A percentile compares a stretch with the other conserved stretches of the same genome.
These are phyloP conservation scores for Sclerotinia borealis DNA, from an alignment of 2,329 filamentous ascomycete genomes.

Conservation along the genomic window DNA sequence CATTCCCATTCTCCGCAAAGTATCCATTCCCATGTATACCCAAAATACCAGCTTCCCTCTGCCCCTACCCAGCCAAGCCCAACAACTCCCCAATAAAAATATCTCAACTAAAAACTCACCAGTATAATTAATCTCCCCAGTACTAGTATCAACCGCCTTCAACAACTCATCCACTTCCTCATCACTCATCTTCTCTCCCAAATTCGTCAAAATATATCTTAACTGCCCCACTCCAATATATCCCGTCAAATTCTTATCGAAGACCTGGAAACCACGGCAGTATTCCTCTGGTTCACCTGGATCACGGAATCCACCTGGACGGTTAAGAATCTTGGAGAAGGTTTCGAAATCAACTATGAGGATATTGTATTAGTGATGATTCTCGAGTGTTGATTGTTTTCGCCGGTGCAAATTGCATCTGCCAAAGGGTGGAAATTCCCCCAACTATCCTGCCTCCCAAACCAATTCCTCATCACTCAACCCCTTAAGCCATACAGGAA, in stretches of 20 bases:
- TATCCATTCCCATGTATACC: background rate
- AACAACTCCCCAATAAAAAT: background rate
- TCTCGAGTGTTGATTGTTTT: background rate
- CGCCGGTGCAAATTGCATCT: background rate
- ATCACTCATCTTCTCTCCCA: constrained; percentile 99
- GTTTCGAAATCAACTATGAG: constrained; percentile 88
- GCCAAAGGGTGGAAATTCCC: constrained; percentile 2
- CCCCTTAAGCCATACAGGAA: background rate
- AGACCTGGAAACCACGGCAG: constrained; percentile 97
- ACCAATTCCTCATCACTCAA: background rate
- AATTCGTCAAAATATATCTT: constrained; percentile 94
- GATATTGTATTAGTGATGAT: background rate
- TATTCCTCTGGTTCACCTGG: constrained; percentile 97
- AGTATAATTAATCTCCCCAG: constrained; percentile 95
- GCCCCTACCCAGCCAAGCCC: background rate
- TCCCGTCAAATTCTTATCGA: constrained; percentile 97
- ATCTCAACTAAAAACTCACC: constrained; percentile 47
- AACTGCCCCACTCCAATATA: constrained; percentile 97
- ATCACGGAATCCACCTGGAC: constrained; percentile 95
- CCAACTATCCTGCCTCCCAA: background rate
- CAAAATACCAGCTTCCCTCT: background rate
- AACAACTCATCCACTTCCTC: constrained; percentile 98
- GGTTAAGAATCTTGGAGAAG: constrained; percentile 94
- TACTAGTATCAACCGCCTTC: constrained; percentile 95
- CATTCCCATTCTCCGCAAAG: background rate